These are phyloP conservation scores for Yamadazyma sp. DNA, from an alignment of 1,139 yeast species.

Conservation along the genomic window DNA sequence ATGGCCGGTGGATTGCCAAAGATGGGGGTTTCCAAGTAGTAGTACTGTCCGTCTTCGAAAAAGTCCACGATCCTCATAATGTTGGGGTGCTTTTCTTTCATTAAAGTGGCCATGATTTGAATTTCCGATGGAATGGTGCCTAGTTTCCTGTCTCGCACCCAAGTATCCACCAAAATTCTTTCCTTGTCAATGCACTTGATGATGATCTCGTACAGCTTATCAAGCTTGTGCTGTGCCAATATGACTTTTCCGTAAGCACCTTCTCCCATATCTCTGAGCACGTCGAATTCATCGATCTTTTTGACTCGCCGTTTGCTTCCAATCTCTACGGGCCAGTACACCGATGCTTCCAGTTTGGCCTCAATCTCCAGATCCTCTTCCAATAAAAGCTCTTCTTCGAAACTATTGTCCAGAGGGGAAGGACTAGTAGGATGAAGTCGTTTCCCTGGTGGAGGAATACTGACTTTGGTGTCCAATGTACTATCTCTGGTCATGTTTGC, in stretches of 20 bases:
- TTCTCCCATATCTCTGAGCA: constrained; percentile 82
- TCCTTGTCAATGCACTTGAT: constrained; percentile 90
- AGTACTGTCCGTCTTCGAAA: constrained; percentile 86
- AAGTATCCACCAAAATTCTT: constrained; percentile 89
- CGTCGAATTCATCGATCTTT: constrained; percentile 66
- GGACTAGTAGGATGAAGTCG: no score
- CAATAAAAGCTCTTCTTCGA: constrained; percentile 41
- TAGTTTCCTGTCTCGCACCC: constrained; percentile 88
- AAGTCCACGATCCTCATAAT: constrained; percentile 83
- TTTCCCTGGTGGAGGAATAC: neutral
- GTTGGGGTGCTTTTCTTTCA: constrained; percentile 78
- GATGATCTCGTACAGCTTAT: constrained; percentile 64
- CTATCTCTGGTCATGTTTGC: neutral
- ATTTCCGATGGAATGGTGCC: constrained; percentile 96
- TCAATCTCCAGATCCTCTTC: constrained; percentile 45
- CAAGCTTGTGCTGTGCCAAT: constrained; percentile 67
- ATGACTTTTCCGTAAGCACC: constrained; percentile 96
- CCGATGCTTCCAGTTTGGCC: constrained; percentile 32
- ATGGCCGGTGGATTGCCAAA: constrained; percentile 89
- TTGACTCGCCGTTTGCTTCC: constrained; percentile 66
- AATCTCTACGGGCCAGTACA: constrained; percentile 54
- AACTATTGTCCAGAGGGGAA: constrained; percentile 2
- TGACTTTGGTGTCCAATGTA: constrained; percentile 4
- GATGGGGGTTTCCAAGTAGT: constrained; percentile 86
- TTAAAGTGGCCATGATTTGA: constrained; percentile 81